Percentiles rank a stretch among this genome's conserved stretches.
phyloP scores from a whole-genome alignment of 176 grass and related monocot species.

The Calamus simplicifolius region DNA sequence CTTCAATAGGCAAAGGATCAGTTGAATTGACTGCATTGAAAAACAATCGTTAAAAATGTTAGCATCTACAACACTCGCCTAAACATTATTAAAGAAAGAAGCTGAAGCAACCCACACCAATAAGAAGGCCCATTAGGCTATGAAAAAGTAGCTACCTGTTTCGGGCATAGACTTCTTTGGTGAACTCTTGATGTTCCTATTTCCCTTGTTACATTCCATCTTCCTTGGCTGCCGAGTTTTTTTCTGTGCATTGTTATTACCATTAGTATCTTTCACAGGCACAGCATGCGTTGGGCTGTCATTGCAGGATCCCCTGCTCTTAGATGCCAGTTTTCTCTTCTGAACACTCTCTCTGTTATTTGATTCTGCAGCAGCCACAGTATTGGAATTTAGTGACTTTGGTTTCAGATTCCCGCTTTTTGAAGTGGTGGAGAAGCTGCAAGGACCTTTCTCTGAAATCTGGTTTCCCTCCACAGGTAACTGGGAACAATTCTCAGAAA shows the following conservation, averaged over 20 bases:
- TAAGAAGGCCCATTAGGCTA: no score
- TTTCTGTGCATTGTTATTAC: slow-evolving; percentile 21
- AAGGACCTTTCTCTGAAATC: slow-evolving; percentile 44
- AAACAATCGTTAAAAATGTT: no score
- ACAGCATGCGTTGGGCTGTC: slow-evolving; percentile 15
- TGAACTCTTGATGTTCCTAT: slow-evolving; percentile 22
- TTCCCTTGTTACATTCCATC: slow-evolving; percentile 17
- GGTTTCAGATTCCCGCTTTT: slow-evolving; percentile 56
- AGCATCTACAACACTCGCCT: no score
- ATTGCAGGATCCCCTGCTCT: slow-evolving; percentile 40
- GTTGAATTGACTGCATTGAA: slow-evolving; percentile 5
- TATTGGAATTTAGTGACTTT: slow-evolving; percentile 48
- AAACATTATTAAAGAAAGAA: no score
- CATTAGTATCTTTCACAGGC: slow-evolving; percentile 24
- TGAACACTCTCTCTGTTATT: slow-evolving; percentile 36
- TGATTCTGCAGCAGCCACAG: slow-evolving; percentile 17
- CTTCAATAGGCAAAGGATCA: slow-evolving; percentile 30
- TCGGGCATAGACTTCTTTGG: slow-evolving; percentile 11
- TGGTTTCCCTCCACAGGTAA: slow-evolving; percentile 11
- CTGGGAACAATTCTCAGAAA: slow-evolving; percentile 29
- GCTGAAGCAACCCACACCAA: no score
- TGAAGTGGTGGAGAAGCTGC: slow-evolving; percentile 11
- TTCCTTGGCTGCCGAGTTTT: slow-evolving; percentile 28
- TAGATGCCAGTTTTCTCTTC: slow-evolving; percentile 35
- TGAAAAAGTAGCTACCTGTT: slow-evolving; percentile 35